These are phyloP conservation scores for Rhodofomes roseus DNA, from an alignment of 1,284 basidiomycete genomes.

Conservation along the genomic window DNA sequence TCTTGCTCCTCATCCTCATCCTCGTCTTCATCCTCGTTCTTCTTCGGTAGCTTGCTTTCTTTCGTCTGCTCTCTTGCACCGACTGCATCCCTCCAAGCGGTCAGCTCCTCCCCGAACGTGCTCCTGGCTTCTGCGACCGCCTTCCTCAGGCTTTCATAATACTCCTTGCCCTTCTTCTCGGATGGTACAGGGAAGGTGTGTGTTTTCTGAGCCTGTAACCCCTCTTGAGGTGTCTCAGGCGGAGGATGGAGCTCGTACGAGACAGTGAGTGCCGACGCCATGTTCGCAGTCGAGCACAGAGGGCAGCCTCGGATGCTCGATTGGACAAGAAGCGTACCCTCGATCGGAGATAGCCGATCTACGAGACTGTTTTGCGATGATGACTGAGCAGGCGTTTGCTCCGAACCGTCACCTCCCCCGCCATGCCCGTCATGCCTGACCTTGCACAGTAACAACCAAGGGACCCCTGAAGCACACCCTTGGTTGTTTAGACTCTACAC, in stretches of 20 bases:
- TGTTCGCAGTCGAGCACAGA: conserved; percentile 12
- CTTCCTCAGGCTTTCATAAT: conserved; percentile 48
- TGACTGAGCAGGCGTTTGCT: not conserved
- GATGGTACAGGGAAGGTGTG: conserved; percentile 33
- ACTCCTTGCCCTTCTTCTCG: conserved; percentile 31
- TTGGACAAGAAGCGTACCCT: conserved; percentile 11
- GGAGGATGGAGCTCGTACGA: conserved; percentile 51
- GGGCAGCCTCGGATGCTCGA: conserved; percentile 14
- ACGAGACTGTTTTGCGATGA: not conserved
- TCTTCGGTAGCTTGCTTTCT: conserved; percentile 29
- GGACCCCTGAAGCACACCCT: conserved; percentile 20
- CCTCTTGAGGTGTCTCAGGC: conserved; percentile 20
- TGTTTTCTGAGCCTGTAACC: conserved; percentile 29
- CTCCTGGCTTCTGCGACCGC: conserved; percentile 49
- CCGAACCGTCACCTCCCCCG: conserved; percentile 11
- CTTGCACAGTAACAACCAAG: conserved; percentile 32
- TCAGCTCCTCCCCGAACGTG: conserved; percentile 58
- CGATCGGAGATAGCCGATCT: conserved; percentile 20
- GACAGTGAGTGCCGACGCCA: conserved; percentile 40
- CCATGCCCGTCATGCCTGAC: conserved; percentile 29
- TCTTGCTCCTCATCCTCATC: conserved; percentile 35
- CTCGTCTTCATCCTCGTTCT: conserved; percentile 40
- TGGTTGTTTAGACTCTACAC: conserved; percentile 20
- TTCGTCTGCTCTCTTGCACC: conserved; percentile 54
- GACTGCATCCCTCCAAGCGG: conserved; percentile 65